Conservation (phyloP, 495 filamentous ascomycete genomes). For the Penicillium ochrochloron region DNA sequence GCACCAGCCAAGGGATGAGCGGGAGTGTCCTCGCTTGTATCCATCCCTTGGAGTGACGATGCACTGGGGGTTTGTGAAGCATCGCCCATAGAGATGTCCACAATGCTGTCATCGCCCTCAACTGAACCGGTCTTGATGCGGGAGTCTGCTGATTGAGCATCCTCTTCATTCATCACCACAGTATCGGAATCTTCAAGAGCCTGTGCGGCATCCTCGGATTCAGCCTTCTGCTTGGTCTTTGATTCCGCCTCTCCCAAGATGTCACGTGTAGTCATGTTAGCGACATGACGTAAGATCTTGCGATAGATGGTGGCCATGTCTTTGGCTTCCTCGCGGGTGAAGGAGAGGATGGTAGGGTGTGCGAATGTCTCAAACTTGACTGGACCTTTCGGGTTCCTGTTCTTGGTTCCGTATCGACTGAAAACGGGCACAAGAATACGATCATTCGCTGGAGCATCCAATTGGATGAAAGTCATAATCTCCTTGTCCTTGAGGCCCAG, state of each 20-base stretch:
- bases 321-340: slow-evolving; percentile 64
- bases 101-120: slow-evolving; percentile 87
- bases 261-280: slow-evolving; percentile 63
- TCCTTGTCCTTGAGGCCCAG: slow-evolving; percentile 66
- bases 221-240: slow-evolving; percentile 35
- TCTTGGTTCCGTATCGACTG: slow-evolving; percentile 58
- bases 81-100: slow-evolving; percentile 87
- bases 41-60: slow-evolving; percentile 25
- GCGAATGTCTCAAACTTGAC: slow-evolving; percentile 53
- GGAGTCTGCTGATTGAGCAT: slow-evolving; percentile 70
- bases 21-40: slow-evolving; percentile 9
- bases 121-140: slow-evolving; percentile 76
- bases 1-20: slow-evolving; percentile 45
- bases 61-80: slow-evolving; percentile 40
- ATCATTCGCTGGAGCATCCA: slow-evolving; percentile 73
- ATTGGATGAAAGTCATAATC: slow-evolving; percentile 72
- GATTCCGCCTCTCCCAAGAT: slow-evolving; percentile 54
- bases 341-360: slow-evolving; percentile 61
- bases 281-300: slow-evolving; percentile 63
- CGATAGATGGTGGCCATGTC: slow-evolving; percentile 63
- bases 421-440: slow-evolving; percentile 79
- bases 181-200: slow-evolving; percentile 70
- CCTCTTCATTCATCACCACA: slow-evolving; percentile 72
- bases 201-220: slow-evolving; percentile 29
- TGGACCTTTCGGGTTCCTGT: slow-evolving; percentile 52